phyloP scores from a whole-genome alignment of 2,329 filamentous ascomycete species.

The Epichloe gansuensis region DNA sequence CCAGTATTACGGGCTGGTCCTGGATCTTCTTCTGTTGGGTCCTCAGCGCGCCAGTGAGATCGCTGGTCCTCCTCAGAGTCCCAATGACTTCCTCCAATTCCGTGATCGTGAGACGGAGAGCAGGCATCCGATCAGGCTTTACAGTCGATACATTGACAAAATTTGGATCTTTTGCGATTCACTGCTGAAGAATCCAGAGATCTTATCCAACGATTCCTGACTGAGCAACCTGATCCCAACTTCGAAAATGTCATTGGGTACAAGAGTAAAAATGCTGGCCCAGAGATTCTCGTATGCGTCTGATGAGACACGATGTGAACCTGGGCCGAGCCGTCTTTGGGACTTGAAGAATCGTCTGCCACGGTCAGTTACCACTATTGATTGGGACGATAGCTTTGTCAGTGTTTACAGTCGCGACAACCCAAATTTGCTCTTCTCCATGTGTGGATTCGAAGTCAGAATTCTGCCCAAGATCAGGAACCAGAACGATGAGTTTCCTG shows the following conservation, averaged over 20 bases:
- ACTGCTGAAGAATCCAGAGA: constrained; percentile 88
- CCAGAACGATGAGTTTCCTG: constrained; percentile 88
- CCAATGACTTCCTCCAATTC: constrained; percentile 97
- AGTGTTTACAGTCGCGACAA: constrained; percentile 98
- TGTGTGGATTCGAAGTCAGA: constrained; percentile 95
- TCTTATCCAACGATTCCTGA: constrained; percentile 92
- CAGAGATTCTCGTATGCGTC: constrained; percentile 87
- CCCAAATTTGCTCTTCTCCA: constrained; percentile 91
- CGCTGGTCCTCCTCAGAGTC: constrained; percentile 81
- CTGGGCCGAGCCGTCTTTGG: constrained; percentile 94
- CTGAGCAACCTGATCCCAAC: constrained; percentile 95
- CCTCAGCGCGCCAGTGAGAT: constrained; percentile 96
- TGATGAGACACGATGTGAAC: constrained; percentile 98
- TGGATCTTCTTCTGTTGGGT: constrained; percentile 84
- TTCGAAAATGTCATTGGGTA: constrained; percentile 99
- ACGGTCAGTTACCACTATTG: constrained; percentile 88
- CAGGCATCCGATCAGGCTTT: constrained; percentile 90
- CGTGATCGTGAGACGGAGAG: constrained; percentile 85
- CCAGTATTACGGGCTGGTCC: constrained; percentile 93
- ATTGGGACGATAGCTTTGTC: constrained; percentile 98
- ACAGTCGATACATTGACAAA: constrained; percentile 94
- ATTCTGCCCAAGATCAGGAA: constrained; percentile 94
- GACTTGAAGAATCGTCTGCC: constrained; percentile 95
- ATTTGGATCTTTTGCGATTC: constrained; percentile 98
- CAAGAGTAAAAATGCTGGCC: constrained; percentile 99